Percentiles rank a stretch among this genome's conserved stretches.
phyloP scores from a whole-genome alignment of 2,329 filamentous ascomycete species.

The Pleomassaria siparia region DNA sequence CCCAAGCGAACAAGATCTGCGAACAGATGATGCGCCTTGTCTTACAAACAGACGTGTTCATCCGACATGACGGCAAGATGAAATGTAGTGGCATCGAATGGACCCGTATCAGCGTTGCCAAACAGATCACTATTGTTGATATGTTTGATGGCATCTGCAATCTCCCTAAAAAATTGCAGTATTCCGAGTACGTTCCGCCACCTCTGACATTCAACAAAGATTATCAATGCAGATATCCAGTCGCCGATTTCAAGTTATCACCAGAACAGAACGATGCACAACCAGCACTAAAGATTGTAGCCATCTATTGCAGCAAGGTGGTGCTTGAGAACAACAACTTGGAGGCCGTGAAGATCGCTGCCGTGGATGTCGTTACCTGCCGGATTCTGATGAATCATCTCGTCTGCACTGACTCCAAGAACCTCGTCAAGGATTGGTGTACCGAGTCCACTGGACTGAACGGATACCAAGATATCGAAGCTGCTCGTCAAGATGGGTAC shows the following conservation, averaged over 20 bases:
- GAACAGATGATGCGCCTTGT: slow-evolving; percentile 28
- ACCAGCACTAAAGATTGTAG: slow-evolving; percentile 23
- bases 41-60: slow-evolving; percentile 31
- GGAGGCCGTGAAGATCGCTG: slow-evolving; percentile 37
- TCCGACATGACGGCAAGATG: slow-evolving; percentile 29
- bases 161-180: slow-evolving; percentile 27
- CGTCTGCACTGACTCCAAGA: slow-evolving; percentile 27
- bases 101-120: slow-evolving; percentile 25
- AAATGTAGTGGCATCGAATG: slow-evolving; percentile 24
- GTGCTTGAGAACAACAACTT: slow-evolving; percentile 19
- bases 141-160: slow-evolving; percentile 31
- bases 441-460: slow-evolving; percentile 26
- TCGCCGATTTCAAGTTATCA: slow-evolving; percentile 23
- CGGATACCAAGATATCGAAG: slow-evolving; percentile 26
- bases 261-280: slow-evolving; percentile 13
- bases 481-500: slow-evolving; percentile 27
- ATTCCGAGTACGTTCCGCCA: slow-evolving; percentile 25
- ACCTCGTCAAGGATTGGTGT: slow-evolving; percentile 28
- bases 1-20: slow-evolving; percentile 27
- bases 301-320: slow-evolving; percentile 32
- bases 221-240: slow-evolving; percentile 17
- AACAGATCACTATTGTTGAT: slow-evolving; percentile 19
- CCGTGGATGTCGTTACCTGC: slow-evolving; percentile 33
- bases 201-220: slow-evolving; percentile 28
- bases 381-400: slow-evolving; percentile 36